Evolutionary conservation across 140 eudicot species (phyloP), one percentile per base, ranked within the genome.

Genomic region (Bidens hawaiensis): DNA sequence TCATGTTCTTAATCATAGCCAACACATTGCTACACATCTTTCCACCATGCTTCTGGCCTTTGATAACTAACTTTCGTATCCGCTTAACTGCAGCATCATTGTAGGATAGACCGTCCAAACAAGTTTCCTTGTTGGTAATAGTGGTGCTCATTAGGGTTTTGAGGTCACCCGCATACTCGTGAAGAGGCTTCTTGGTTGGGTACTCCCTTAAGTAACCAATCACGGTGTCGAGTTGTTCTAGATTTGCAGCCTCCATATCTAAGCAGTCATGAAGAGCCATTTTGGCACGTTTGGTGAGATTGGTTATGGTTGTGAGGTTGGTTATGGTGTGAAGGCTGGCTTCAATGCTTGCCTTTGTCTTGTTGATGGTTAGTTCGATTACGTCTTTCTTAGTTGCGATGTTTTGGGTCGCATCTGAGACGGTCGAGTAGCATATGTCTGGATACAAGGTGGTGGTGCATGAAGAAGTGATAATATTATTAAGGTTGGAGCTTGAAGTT

Each of bases 131-230:
- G 48, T 76, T 69, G 46, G 81, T 76, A 42, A 76, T 58, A 21
- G 73, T 22, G 24, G 78, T 66, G 78, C 78, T 73, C 62, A 65
- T 56, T 23, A 73, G 59, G 4, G 78, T 65, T 48, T 65, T 66
- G 63, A 73, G 73, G 68, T 73, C 62, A 22, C 65, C 46, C 4
- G 73, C 78, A 0, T 73, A 58, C 27, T 47, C 40, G 11, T 1
- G 16, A 4, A 73, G 53, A 11, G 42, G 0, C 31, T 64, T 54
- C 42, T 63, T 64, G 8, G 48, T 18, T 16, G 78, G 73, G 25
- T 73, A 73, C 10, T 53, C 60, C 21, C 46, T 28, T 13, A 73
- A 68, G n/a, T 48, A 10, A 2, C 14, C 56, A 45, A 57, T 36
- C 6, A 48, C 58, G 6, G 25, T 48, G 63, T 65, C 63, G 4